Evolutionary conservation across 116 monocot genomes (phyloP).

Genomic region (Zostera marina): DNA sequence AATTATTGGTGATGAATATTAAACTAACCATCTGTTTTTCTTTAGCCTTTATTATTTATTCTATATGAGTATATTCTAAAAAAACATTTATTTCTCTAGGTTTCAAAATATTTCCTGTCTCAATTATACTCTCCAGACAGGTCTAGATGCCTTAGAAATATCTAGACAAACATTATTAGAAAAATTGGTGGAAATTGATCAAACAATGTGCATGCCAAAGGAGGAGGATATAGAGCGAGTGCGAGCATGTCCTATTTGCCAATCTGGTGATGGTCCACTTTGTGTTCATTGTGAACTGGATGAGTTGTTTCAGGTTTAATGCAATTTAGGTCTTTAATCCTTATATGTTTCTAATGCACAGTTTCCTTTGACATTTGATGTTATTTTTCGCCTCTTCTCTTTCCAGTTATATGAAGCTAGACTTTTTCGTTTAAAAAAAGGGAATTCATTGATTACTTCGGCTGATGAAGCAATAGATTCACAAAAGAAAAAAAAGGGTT

Average conservation of each 20-base stretch:
- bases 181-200: constrained; percentile 56
- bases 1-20: too few relatives aligned
- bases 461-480: constrained; percentile 65
- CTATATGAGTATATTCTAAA: neutral
- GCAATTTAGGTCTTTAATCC: neutral
- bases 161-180: constrained; percentile 54
- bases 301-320: constrained; percentile 65
- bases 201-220: constrained; percentile 64
- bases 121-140: constrained; percentile 54
- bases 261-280: constrained; percentile 58
- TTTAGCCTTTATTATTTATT: neutral
- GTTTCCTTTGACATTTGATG: neutral
- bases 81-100: constrained; percentile 23
- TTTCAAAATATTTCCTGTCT: constrained; percentile 35
- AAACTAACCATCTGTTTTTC: neutral
- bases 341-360: neutral
- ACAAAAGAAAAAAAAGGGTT: constrained; percentile 53
- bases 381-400: neutral
- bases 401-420: constrained; percentile 79
- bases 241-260: constrained; percentile 69
- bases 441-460: constrained; percentile 49
- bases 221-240: constrained; percentile 58
- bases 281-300: constrained; percentile 82
- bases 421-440: constrained; percentile 61
- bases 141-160: constrained; percentile 60